Percentiles rank a stretch among this genome's conserved stretches.
Conservation (phyloP, 345 rosid genomes). For the Corchorus olitorius region DNA sequence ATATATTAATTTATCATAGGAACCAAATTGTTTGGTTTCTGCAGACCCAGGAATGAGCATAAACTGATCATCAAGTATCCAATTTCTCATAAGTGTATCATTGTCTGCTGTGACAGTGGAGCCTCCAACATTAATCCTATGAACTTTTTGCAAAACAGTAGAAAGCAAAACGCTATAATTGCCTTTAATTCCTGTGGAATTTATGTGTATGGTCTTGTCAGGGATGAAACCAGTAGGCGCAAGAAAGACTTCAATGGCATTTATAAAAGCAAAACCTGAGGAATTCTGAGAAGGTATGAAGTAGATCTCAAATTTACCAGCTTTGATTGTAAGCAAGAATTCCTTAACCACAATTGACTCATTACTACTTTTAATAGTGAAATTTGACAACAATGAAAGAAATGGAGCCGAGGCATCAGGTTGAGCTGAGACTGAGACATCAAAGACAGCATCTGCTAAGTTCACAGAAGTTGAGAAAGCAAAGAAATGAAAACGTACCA, state of each 20-base stretch:
- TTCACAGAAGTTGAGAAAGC: conserved; percentile 29
- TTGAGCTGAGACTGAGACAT: conserved; percentile 34
- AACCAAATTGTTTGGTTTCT: rapidly evolving
- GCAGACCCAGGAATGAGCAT: conserved; percentile 23
- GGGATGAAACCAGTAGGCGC: conserved; percentile 35
- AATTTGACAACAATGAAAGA: conserved; percentile 34
- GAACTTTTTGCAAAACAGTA: conserved; percentile 29
- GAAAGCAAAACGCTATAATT: conserved; percentile 20
- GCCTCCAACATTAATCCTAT: conserved; percentile 54
- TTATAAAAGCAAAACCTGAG: conserved; percentile 49
- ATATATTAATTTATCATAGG: background rate
- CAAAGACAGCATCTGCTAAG: conserved; percentile 32
- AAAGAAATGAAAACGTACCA: conserved; percentile 50
- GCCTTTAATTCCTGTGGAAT: background rate
- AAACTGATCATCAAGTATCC: conserved; percentile 40
- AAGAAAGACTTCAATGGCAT: conserved; percentile 64
- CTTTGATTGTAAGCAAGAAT: conserved; percentile 35
- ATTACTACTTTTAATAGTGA: conserved; percentile 19
- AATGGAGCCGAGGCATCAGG: conserved; percentile 20
- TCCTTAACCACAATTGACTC: conserved; percentile 37
- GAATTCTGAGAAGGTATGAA: conserved; percentile 37
- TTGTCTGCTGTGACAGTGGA: background rate
- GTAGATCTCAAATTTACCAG: conserved; percentile 24
- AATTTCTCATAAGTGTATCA: conserved; percentile 44
- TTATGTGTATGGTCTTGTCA: conserved; percentile 10